Evolutionary conservation across 202 grass and related monocot genomes (phyloP).

Genomic region (Elaeis oleifera): DNA sequence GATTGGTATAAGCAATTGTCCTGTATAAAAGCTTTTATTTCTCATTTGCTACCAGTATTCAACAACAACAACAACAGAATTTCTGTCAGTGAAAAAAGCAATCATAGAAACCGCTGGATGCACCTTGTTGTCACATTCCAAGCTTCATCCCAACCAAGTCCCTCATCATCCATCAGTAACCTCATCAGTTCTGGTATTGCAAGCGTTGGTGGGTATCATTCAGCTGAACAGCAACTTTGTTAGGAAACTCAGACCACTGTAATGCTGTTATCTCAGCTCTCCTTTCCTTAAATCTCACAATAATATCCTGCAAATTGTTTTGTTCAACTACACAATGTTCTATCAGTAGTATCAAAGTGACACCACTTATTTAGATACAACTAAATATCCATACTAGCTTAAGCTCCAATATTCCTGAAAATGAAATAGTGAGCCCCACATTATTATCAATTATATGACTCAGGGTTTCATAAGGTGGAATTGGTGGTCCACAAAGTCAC

Average conservation of each 20-base stretch:
- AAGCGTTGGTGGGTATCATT: conserved; percentile 96
- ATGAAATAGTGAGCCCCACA: too few relatives aligned
- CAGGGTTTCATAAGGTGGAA: too few relatives aligned
- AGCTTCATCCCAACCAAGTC: conserved; percentile 89
- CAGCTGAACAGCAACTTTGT: conserved; percentile 95
- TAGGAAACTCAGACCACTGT: conserved; percentile 72
- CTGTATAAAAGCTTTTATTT: conserved; percentile 25
- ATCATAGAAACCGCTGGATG: neutral
- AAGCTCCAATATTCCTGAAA: too few relatives aligned
- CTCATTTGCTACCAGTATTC: too few relatives aligned
- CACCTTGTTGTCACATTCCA: conserved; percentile 59
- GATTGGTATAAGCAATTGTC: conserved; percentile 90
- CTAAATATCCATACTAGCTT: too few relatives aligned
- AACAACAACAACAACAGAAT: too few relatives aligned
- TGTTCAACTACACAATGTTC: neutral
- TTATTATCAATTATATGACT: too few relatives aligned
- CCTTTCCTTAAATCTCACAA: conserved; percentile 96
- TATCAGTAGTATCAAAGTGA: too few relatives aligned
- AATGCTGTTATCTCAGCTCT: conserved; percentile 44
- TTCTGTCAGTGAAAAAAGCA: neutral
- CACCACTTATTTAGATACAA: too few relatives aligned
- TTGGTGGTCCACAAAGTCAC: too few relatives aligned
- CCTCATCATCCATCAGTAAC: conserved; percentile 87
- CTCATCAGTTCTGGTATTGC: conserved; percentile 97
- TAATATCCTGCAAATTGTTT: conserved; percentile 74